Conservation (phyloP, 371 early-diverging fungal species). For the Phascolomyces articulosus region DNA sequence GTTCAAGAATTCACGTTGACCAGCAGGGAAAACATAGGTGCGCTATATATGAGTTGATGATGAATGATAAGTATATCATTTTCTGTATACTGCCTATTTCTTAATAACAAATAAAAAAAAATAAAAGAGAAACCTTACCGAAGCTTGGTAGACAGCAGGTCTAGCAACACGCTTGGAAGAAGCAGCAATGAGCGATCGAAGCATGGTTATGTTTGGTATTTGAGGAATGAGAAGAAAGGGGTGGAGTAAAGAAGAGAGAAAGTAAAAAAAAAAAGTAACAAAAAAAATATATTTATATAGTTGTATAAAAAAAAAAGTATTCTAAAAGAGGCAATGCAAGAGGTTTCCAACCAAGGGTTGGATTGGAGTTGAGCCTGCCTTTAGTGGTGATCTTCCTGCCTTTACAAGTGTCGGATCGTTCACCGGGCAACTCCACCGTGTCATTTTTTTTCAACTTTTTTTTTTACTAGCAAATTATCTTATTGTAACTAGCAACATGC, state of each 20-base stretch:
- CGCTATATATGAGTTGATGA: conserved; percentile 27
- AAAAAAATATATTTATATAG: conserved; percentile 3
- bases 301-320: conserved; percentile 5
- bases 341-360: conserved; percentile 1
- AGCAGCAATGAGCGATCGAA: conserved; percentile 35
- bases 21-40: conserved; percentile 64
- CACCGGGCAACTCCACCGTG: conserved; percentile 58
- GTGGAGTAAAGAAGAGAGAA: conserved; percentile 9
- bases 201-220: conserved; percentile 24
- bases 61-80: too few relatives aligned
- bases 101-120: too few relatives aligned
- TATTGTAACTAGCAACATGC: too few relatives aligned
- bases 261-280: conserved; percentile 17
- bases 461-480: too few relatives aligned
- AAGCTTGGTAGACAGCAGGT: conserved; percentile 25
- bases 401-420: conserved; percentile 16
- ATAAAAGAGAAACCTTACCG: too few relatives aligned
- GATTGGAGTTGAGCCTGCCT: conserved; percentile 10
- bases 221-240: background rate
- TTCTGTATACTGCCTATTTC: too few relatives aligned
- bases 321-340: conserved; percentile 37
- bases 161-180: conserved; percentile 17
- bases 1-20: conserved; percentile 73
- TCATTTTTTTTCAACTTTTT: conserved; percentile 22
- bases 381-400: conserved; percentile 19